Evolutionary conservation across 768 basidiomycete species (phyloP), one percentile per base, ranked within the genome.

Genomic region (Boletales sp.): DNA sequence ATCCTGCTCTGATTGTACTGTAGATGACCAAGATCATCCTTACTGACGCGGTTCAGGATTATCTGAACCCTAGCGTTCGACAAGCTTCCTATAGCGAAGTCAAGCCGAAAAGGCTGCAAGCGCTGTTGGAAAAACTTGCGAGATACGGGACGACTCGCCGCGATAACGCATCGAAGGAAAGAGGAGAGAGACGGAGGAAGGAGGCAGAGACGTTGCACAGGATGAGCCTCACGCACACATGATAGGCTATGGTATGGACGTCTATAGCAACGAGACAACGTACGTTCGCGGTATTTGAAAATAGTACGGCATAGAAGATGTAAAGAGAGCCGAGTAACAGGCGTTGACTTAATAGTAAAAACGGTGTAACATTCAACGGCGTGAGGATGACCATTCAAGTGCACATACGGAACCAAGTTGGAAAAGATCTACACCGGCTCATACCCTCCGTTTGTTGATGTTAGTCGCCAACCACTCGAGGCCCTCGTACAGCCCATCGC

Each of bases 401-500:
- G 75, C 73, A 59, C 55, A 60, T 48, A 70, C 69, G 73, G 18
- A 78, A 74, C 72, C 65, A 64, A 66, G 66, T 60, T 61, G 57
- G 59, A 50, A 63, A 44, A 62, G 60, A 51, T 59, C 54, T 58
- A 71, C 50, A 44, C 45, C 48, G 44, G 42, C 45, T 83, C 82
- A 89, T 74, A 76, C 75, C 70, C 86, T 85, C 69, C 86, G 84
- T 75, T 89, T 90, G 43, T 59, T 65, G 76, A 92, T 87, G 79
- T 92, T 92, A 59, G 82, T 80, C 59, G 86, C 89, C 81, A 93
- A 74, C 95, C 94, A 97, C 76, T 97, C 94, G 61, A 96, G 79
- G 72, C 95, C 95, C 75, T 97, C 95, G 70, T 98, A 98, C 51
- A 98, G 79, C 76, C 96, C 96, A 68, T 98, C 96, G 58, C 95